phyloP scores from a whole-genome alignment of 495 filamentous ascomycete species.

The Penicillium subrubescens region DNA sequence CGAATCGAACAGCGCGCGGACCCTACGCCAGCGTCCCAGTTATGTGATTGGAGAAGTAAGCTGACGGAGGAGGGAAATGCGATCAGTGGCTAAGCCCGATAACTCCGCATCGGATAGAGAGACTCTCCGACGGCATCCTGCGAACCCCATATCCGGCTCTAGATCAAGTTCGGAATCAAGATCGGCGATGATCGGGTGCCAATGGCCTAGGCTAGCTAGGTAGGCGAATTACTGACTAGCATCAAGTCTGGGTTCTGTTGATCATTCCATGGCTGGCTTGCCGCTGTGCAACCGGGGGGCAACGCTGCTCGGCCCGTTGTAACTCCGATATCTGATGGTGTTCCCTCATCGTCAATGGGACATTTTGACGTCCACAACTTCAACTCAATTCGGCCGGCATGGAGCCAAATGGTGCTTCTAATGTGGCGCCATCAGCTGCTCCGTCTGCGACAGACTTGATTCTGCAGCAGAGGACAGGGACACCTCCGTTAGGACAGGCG shows the following conservation, averaged over 20 bases:
- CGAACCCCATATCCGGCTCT: slow-evolving; percentile 10
- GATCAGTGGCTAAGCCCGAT: slow-evolving; percentile 12
- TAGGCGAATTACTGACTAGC: neutral
- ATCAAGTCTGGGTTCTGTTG: neutral
- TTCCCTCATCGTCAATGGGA: slow-evolving; percentile 23
- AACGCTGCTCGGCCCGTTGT: slow-evolving; percentile 32
- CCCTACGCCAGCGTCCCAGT: slow-evolving; percentile 5
- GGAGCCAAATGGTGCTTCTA: slow-evolving; percentile 43
- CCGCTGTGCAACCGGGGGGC: slow-evolving; percentile 11
- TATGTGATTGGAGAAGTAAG: slow-evolving; percentile 8
- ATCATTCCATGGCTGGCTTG: slow-evolving; percentile 4
- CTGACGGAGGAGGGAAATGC: slow-evolving; percentile 6
- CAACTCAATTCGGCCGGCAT: slow-evolving; percentile 31
- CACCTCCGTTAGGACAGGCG: slow-evolving; percentile 31
- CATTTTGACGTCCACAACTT: slow-evolving; percentile 16
- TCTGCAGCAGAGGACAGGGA: slow-evolving; percentile 42
- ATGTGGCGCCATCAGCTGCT: slow-evolving; percentile 37
- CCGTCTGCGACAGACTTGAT: slow-evolving; percentile 43
- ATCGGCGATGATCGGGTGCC: neutral
- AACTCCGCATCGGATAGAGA: slow-evolving; percentile 24
- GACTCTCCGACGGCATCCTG: slow-evolving; percentile 11
- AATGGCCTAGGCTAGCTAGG: neutral
- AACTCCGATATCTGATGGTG: slow-evolving; percentile 31
- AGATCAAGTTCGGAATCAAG: neutral
- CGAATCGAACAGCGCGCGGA: slow-evolving; percentile 1